A percentile compares a stretch with the other conserved stretches of the same genome.
These are phyloP conservation scores for Barbarea vulgaris DNA, from an alignment of 345 rosid species.

Conservation along the genomic window DNA sequence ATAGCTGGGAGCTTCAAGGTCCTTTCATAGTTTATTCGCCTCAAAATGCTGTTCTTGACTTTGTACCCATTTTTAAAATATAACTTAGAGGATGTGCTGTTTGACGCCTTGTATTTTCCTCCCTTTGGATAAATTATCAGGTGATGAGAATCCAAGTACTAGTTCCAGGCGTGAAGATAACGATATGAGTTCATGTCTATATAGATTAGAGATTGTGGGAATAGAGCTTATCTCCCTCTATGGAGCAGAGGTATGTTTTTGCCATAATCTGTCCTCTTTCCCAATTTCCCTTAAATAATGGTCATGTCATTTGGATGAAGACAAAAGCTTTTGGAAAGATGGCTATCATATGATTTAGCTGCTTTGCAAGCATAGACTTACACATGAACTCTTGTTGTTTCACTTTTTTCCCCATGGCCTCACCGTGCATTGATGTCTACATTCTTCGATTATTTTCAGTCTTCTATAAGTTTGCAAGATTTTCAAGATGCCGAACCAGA, in stretches of 20 bases:
- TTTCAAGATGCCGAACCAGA: constrained; percentile 96
- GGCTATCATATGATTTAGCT: neutral
- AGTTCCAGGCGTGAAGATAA: constrained; percentile 49
- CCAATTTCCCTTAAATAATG: neutral
- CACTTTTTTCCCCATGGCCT: neutral
- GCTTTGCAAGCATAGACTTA: neutral
- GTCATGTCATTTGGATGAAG: neutral
- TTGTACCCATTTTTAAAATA: neutral
- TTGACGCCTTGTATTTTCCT: constrained; percentile 13
- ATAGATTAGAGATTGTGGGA: constrained; percentile 74
- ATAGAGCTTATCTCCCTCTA: constrained; percentile 84
- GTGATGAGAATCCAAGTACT: constrained; percentile 52
- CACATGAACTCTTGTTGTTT: neutral
- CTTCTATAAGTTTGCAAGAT: constrained; percentile 63
- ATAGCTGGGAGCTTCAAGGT: constrained; percentile 71
- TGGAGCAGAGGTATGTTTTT: constrained; percentile 70
- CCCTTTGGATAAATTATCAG: constrained; percentile 42
- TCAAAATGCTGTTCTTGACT: constrained; percentile 12
- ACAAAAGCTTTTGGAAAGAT: neutral
- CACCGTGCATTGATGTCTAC: constrained; percentile 32
- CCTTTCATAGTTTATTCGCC: constrained; percentile 10
- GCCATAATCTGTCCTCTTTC: constrained; percentile 10
- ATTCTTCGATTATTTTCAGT: constrained; percentile 53
- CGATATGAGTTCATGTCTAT: constrained; percentile 56
- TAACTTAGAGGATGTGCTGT: neutral